phyloP scores from a whole-genome alignment of 2,329 filamentous ascomycete genomes.

The Chaetomium strumarium region DNA sequence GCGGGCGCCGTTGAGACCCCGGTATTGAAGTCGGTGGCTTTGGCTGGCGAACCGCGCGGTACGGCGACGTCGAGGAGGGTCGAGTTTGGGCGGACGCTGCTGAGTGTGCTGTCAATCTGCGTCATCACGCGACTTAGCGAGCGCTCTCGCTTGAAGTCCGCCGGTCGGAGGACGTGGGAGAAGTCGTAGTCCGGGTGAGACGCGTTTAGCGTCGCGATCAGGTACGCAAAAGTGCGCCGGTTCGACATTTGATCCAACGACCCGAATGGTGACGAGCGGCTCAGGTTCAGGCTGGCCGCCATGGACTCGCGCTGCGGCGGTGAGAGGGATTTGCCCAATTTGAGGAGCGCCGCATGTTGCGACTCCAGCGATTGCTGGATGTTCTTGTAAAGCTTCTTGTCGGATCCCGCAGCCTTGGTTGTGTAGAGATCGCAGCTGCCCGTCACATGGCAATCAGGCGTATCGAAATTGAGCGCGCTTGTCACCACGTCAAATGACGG shows the following conservation, averaged over 20 bases:
- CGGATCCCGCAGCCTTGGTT: conserved; percentile 87
- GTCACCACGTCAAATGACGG: conserved; percentile 88
- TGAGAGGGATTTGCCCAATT: conserved; percentile 80
- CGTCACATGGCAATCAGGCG: conserved; percentile 82
- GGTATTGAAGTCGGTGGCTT: conserved; percentile 32
- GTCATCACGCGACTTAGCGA: conserved; percentile 77
- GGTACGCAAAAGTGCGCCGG: conserved; percentile 86
- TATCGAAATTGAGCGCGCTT: conserved; percentile 91
- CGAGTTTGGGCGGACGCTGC: conserved; percentile 70
- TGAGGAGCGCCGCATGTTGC: conserved; percentile 82
- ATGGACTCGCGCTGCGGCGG: conserved; percentile 71
- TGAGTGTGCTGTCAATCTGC: conserved; percentile 79
- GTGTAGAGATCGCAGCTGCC: conserved; percentile 96
- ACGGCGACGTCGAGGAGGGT: conserved; percentile 37
- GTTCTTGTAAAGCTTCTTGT: conserved; percentile 95
- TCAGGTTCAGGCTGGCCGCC: conserved; percentile 65
- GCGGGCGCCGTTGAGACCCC: conserved; percentile 49
- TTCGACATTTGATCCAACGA: conserved; percentile 82
- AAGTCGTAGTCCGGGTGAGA: conserved; percentile 97
- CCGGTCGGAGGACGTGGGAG: conserved; percentile 80
- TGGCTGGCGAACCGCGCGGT: conserved; percentile 33
- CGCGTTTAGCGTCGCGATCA: conserved; percentile 94
- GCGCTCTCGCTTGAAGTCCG: conserved; percentile 83
- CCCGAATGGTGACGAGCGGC: conserved; percentile 85
- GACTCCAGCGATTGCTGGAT: conserved; percentile 89